A percentile compares a stretch with the other conserved stretches of the same genome.
Evolutionary conservation across 257 asterid genomes (phyloP).

Genomic region (Orobanche coerulescens): DNA sequence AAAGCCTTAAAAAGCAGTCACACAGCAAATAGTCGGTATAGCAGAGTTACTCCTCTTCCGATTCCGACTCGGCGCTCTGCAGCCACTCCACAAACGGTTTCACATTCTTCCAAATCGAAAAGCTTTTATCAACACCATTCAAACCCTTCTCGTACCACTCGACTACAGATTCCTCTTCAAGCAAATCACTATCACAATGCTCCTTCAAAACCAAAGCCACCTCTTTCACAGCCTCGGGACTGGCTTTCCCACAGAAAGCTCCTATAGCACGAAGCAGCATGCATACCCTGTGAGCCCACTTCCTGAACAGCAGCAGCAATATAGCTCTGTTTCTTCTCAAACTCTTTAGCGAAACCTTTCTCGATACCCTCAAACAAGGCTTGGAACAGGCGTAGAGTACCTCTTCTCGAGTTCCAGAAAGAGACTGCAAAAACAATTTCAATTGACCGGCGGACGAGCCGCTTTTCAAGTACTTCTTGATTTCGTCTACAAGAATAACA

Average conservation of each 20-base stretch:
- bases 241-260: slow-evolving; percentile 36
- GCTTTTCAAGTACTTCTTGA: slow-evolving; percentile 27
- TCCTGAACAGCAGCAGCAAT: slow-evolving; percentile 29
- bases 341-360: slow-evolving; percentile 40
- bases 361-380: slow-evolving; percentile 38
- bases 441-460: slow-evolving; percentile 27
- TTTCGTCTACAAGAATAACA: slow-evolving; percentile 24
- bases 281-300: slow-evolving; percentile 29
- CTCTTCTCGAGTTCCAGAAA: slow-evolving; percentile 26
- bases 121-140: slow-evolving; percentile 28
- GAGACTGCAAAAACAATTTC: slow-evolving; percentile 32
- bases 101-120: slow-evolving; percentile 41
- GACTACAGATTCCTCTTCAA: slow-evolving; percentile 38
- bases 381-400: slow-evolving; percentile 29
- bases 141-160: slow-evolving; percentile 43
- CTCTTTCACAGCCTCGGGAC: slow-evolving; percentile 37
- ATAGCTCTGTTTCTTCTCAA: slow-evolving; percentile 30
- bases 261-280: slow-evolving; percentile 31
- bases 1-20: not conserved
- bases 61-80: slow-evolving; percentile 46
- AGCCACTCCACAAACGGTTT: slow-evolving; percentile 45
- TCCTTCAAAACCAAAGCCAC: slow-evolving; percentile 39
- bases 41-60: slow-evolving; percentile 35
- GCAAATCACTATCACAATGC: slow-evolving; percentile 34
- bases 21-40: not conserved